Evolutionary conservation across 257 asterid species (phyloP), one percentile per base, ranked within the genome.

Genomic region (Solanum bulbocastanum): DNA sequence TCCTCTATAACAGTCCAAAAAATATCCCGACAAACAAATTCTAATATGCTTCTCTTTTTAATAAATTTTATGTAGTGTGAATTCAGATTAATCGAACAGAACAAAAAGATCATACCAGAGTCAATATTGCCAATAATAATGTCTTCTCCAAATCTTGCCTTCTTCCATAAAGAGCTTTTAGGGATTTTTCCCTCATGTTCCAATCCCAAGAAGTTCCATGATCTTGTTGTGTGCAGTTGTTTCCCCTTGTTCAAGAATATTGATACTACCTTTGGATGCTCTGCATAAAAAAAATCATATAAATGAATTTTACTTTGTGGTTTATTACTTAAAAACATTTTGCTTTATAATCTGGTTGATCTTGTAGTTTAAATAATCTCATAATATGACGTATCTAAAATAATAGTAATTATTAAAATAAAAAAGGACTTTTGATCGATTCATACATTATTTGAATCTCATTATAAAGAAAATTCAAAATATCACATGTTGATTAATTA

Each of bases 191-290:
- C 98, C 82, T 91, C 90, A 39, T 58, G 36, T 87, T 97, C 98
- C 10, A 96, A 92, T 74, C 96, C 98, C 86, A 97, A 88, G 78
- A 97, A 97, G 58, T 95, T 95, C 99, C 99, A 96, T 76, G 99
- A 96, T 89, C 98, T 93, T 8, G 99, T 97, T 83, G 99, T 97
- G 92, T 97, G 98, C 58, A 97, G 71, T 89, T 93, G 90, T 40
- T 93, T 93, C 13, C 96, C 98, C 76, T 86, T 93, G 90, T 97
- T 96, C 91, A 95, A 89, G 92, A 97, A 95, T 20, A 97, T 94
- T 9, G 99, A 96, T 30, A 94, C 88, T 79, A 97, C 98, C 52
- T 83, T 58, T 1, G 98, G 98, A 87, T 95, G 94, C 88, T 86
- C 99, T 97, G 93, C 87, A 91, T 49, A 46, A 78, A 78, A 13